Evolutionary conservation across 139 green algal species (phyloP).

Genomic region (Chlorella sp.): DNA sequence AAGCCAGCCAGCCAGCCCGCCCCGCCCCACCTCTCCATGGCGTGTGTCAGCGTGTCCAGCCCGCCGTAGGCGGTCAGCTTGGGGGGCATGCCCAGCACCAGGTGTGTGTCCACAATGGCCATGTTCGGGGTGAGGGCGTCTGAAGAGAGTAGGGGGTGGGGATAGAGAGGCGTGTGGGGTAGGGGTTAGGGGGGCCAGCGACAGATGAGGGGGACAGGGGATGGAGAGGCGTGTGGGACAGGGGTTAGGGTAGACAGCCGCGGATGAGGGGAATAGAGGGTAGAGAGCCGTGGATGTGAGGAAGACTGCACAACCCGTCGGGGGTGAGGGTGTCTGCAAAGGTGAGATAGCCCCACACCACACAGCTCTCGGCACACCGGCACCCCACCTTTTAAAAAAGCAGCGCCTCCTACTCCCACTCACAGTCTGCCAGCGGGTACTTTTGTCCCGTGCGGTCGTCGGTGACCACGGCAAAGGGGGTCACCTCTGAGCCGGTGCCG

Average conservation of each 20-base stretch:
- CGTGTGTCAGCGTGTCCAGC: conserved; percentile 72
- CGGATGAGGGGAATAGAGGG: no score
- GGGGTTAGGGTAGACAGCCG: no score
- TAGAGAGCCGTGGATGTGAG: no score
- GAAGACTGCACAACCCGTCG: no score
- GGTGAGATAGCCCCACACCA: no score
- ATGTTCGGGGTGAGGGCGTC: conserved; percentile 66
- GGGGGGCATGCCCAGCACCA: conserved; percentile 66
- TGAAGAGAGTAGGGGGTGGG: background rate
- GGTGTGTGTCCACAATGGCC: conserved; percentile 51
- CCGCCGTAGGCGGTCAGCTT: conserved; percentile 72
- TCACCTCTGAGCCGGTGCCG: conserved; percentile 75
- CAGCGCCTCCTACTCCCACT: background rate
- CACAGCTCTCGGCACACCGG: no score
- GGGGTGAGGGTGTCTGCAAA: no score
- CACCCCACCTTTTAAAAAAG: no score
- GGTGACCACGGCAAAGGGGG: conserved; percentile 74
- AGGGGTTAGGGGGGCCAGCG: no score
- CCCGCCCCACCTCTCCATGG: conserved; percentile 58
- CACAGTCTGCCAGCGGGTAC: conserved; percentile 59
- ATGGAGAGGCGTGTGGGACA: no score
- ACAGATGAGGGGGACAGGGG: no score
- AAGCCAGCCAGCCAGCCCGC: background rate
- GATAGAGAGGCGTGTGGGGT: no score
- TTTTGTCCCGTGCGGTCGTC: conserved; percentile 66